phyloP scores from a whole-genome alignment of 169 alveolate species.

The Plasmodium ovale region DNA sequence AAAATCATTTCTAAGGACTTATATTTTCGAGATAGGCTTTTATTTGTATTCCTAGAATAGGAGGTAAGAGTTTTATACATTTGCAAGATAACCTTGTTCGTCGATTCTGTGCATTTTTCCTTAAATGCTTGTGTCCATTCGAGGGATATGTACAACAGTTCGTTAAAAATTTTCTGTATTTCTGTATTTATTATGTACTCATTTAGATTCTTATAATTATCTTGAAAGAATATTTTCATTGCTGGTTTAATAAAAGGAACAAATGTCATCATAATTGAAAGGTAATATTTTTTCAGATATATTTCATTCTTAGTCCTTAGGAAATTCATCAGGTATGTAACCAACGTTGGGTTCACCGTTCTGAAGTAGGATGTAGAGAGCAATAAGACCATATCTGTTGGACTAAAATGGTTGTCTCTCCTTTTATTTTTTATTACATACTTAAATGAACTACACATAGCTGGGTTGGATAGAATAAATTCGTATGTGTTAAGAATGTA shows the following conservation, averaged over 20 bases:
- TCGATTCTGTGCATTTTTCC: neutral
- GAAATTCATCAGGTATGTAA: constrained; percentile 8
- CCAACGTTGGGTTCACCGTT: constrained; percentile 15
- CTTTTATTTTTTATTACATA: constrained; percentile 13
- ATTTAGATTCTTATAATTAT: neutral
- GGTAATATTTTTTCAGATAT: constrained; percentile 27
- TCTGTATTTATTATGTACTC: neutral
- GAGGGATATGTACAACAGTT: neutral
- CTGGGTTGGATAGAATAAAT: constrained; percentile 33
- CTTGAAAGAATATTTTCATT: constrained; percentile 42
- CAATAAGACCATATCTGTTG: constrained; percentile 19
- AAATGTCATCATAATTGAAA: constrained; percentile 24
- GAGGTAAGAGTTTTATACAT: neutral
- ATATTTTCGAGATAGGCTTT: neutral
- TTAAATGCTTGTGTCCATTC: constrained; percentile 57
- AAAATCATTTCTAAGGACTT: constrained; percentile 27
- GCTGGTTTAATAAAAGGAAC: constrained; percentile 71
- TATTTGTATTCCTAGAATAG: constrained; percentile 13
- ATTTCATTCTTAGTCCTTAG: constrained; percentile 11
- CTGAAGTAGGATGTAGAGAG: constrained; percentile 24
- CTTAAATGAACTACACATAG: constrained; percentile 11
- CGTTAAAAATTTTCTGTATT: constrained; percentile 14
- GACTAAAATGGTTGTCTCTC: constrained; percentile 17
- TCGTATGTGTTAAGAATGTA: constrained; percentile 49
- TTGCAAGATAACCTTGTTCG: neutral